phyloP scores from a whole-genome alignment of 331 rosid species.

The Telfairia occidentalis region DNA sequence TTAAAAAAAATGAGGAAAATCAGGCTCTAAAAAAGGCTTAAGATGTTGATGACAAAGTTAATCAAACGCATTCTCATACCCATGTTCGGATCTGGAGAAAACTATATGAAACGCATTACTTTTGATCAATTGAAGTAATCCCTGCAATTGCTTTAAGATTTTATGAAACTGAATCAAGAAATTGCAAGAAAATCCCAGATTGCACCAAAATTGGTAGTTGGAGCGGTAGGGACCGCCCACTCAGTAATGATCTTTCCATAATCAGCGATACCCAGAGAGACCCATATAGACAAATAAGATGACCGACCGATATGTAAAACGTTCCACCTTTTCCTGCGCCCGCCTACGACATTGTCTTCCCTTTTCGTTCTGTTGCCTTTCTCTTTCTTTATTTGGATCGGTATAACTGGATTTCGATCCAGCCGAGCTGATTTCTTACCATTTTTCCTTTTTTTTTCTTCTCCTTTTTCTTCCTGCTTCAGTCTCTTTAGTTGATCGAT shows the following conservation, averaged over 20 bases:
- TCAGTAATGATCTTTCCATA: neutral
- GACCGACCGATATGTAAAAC: neutral
- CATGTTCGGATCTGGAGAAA: neutral
- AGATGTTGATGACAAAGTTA: neutral
- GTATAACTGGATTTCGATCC: neutral
- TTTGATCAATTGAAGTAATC: neutral
- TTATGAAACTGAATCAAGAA: neutral
- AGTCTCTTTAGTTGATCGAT: neutral
- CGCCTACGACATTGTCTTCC: neutral
- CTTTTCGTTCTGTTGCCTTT: neutral
- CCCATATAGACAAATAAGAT: neutral
- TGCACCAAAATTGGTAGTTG: constrained; percentile 4
- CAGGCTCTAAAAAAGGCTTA: neutral
- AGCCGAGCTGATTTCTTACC: neutral
- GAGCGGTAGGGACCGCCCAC: neutral
- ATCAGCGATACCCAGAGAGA: neutral
- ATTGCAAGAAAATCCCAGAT: neutral
- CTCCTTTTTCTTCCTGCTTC: neutral
- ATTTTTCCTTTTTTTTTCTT: neutral
- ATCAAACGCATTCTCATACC: neutral
- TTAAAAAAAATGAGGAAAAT: neutral
- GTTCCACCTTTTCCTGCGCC: neutral
- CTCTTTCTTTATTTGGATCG: neutral
- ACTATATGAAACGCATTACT: neutral
- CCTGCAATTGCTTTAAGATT: neutral